These are phyloP conservation scores for Solanum aculeatissimum DNA, from an alignment of 305 asterid genomes.

Conservation along the genomic window DNA sequence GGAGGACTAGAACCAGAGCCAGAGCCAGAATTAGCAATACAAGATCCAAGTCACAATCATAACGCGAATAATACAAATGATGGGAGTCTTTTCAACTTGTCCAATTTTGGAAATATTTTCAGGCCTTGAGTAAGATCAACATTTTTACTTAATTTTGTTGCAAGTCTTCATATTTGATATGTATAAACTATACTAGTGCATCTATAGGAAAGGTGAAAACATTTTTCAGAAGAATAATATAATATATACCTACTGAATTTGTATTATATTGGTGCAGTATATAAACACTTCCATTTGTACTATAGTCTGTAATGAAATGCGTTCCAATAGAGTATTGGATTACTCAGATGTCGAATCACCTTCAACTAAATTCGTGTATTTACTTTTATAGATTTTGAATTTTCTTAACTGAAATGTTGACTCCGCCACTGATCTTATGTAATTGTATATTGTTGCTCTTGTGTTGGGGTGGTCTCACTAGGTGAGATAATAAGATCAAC, in stretches of 20 bases:
- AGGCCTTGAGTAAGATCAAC: slow-evolving; percentile 16
- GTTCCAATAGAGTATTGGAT: too few species aligned
- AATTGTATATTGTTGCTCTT: neutral
- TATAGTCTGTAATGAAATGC: too few species aligned
- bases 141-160: neutral
- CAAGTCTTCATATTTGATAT: neutral
- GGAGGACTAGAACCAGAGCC: neutral
- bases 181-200: neutral
- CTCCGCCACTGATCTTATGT: too few species aligned
- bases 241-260: neutral
- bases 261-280: neutral
- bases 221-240: slow-evolving; percentile 2
- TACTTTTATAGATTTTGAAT: too few species aligned
- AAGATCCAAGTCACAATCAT: neutral
- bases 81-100: slow-evolving; percentile 18
- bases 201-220: neutral
- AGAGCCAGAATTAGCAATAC: neutral
- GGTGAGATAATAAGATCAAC: neutral
- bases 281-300: neutral
- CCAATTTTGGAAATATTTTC: slow-evolving; percentile 36
- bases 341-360: too few species aligned
- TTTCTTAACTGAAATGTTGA: too few species aligned
- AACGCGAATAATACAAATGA: slow-evolving; percentile 2
- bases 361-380: too few species aligned
- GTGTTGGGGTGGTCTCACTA: neutral